Conservation (phyloP, 768 basidiomycete species). For the Suillus subluteus region DNA sequence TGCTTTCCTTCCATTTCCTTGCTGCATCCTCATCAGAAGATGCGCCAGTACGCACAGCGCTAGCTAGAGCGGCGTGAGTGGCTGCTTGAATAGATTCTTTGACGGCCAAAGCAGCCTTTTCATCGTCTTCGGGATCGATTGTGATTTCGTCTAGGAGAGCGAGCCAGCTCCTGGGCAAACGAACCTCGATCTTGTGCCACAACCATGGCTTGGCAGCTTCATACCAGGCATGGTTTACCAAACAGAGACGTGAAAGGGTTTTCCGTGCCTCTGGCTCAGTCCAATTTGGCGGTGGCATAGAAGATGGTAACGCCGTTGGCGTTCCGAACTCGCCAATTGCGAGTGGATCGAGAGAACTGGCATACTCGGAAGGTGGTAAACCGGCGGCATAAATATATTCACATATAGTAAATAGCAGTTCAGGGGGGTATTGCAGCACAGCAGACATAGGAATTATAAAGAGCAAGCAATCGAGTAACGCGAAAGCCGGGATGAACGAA, state of each 20-base stretch:
- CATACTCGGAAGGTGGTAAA: constrained; percentile 47
- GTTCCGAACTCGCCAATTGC: constrained; percentile 43
- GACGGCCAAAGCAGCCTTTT: constrained; percentile 66
- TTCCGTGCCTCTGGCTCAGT: constrained; percentile 65
- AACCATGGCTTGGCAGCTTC: constrained; percentile 88
- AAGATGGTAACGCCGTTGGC: constrained; percentile 71
- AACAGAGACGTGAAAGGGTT: constrained; percentile 71
- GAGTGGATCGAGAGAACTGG: constrained; percentile 73
- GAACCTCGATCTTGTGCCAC: constrained; percentile 82
- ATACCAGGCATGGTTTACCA: constrained; percentile 79
- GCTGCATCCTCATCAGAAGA: constrained; percentile 45
- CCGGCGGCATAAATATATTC: constrained; percentile 69
- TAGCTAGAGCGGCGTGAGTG: constrained; percentile 61
- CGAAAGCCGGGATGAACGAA: constrained; percentile 12
- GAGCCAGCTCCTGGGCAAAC: constrained; percentile 85
- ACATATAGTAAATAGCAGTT: constrained; percentile 74
- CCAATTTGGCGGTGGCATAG: constrained; percentile 73
- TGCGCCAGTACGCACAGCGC: constrained; percentile 38
- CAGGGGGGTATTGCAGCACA: constrained; percentile 61
- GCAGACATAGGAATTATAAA: constrained; percentile 27
- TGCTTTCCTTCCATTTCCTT: constrained; percentile 58
- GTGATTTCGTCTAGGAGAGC: constrained; percentile 79
- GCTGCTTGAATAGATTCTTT: constrained; percentile 70
- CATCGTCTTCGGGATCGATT: constrained; percentile 65
- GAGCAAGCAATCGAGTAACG: constrained; percentile 15